phyloP scores from a whole-genome alignment of 2,329 filamentous ascomycete species.

The Pestalotiopsis sp. region DNA sequence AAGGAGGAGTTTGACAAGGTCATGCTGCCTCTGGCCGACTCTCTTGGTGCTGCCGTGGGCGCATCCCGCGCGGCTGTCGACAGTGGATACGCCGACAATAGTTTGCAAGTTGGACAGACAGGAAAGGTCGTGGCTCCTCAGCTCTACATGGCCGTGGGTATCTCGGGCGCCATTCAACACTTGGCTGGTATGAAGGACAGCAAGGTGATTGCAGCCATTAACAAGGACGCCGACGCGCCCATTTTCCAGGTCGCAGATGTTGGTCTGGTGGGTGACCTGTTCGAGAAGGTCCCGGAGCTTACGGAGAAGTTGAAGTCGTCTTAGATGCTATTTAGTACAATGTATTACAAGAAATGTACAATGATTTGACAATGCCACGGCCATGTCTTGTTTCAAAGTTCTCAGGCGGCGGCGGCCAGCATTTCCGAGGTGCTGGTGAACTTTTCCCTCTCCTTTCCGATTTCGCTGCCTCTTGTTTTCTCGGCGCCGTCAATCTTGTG shows the following conservation, averaged over 20 bases:
- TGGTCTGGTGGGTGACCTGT: conserved; percentile 90
- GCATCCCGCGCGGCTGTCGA: conserved; percentile 94
- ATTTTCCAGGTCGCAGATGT: conserved; percentile 99
- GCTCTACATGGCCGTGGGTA: conserved; percentile 92
- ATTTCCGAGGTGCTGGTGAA: conserved; percentile 59
- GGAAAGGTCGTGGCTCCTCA: conserved; percentile 98
- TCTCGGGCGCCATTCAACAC: conserved; percentile 97
- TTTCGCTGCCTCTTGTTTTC: conserved; percentile 59
- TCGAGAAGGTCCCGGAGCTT: conserved; percentile 92
- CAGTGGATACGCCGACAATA: conserved; percentile 97
- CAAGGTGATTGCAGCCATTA: conserved; percentile 98
- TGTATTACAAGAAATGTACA: conserved; percentile 11
- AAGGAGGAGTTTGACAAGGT: conserved; percentile 96
- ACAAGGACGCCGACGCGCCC: conserved; percentile 95
- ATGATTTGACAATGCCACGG: not conserved
- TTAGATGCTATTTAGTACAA: conserved; percentile 21
- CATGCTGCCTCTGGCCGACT: conserved; percentile 89
- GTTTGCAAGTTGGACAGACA: conserved; percentile 95
- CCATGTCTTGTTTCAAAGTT: conserved; percentile 9
- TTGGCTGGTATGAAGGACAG: conserved; percentile 99
- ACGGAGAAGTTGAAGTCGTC: conserved; percentile 85
- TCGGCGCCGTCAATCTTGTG: conserved; percentile 78
- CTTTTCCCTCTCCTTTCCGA: conserved; percentile 79
- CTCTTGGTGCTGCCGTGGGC: conserved; percentile 91
- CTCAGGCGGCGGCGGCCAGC: conserved; percentile 49